Evolutionary conservation across 345 rosid species (phyloP).

Genomic region (Camelina neglecta): DNA sequence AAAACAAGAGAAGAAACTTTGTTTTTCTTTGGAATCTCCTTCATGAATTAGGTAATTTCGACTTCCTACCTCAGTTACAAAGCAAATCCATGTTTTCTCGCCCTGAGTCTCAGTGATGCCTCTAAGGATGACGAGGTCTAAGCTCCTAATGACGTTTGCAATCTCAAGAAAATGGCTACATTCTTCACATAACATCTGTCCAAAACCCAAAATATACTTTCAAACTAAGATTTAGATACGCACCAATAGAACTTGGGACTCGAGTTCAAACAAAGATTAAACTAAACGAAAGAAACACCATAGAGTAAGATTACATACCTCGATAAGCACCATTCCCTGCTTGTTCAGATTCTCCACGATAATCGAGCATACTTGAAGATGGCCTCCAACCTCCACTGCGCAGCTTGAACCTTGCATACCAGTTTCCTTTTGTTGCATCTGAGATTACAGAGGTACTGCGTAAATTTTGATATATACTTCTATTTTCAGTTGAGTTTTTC

Average conservation of each 20-base stretch:
- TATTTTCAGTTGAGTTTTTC: neutral
- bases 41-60: neutral
- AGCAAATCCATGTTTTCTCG: slow-evolving; percentile 84
- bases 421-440: slow-evolving; percentile 70
- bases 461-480: neutral
- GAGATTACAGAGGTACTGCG: slow-evolving; percentile 38
- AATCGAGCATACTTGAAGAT: slow-evolving; percentile 85
- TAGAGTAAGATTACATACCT: slow-evolving; percentile 52
- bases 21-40: neutral
- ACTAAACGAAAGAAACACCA: neutral
- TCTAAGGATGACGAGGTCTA: slow-evolving; percentile 85
- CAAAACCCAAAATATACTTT: slow-evolving; percentile 31
- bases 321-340: slow-evolving; percentile 86
- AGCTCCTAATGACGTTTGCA: slow-evolving; percentile 80
- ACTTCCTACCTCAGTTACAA: slow-evolving; percentile 83
- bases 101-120: slow-evolving; percentile 81
- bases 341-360: slow-evolving; percentile 87
- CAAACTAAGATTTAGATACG: slow-evolving; percentile 6
- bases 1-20: neutral
- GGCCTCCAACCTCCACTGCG: slow-evolving; percentile 93
- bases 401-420: slow-evolving; percentile 54
- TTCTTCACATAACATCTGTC: slow-evolving; percentile 94
- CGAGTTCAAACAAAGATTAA: slow-evolving; percentile 3
- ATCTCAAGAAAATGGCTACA: slow-evolving; percentile 93
- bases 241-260: slow-evolving; percentile 14